Conservation (phyloP, 805 yeast genomes). For the Kuraishia molischiana region DNA sequence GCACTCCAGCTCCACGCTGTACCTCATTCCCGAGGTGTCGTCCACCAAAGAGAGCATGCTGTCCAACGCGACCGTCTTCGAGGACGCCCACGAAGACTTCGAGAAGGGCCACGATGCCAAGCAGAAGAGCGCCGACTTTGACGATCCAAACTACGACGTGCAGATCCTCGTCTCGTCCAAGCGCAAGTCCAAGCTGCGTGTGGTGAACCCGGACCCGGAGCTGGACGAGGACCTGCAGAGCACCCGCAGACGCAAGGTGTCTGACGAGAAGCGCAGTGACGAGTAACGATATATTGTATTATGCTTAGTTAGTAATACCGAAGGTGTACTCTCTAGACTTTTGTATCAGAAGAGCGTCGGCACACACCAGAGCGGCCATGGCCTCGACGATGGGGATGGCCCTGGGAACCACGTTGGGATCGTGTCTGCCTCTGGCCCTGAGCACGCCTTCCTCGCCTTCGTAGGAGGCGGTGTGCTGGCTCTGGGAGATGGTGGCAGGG, state of each 20-base stretch:
- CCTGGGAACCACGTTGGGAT: constrained; percentile 96
- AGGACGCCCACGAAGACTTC: background rate
- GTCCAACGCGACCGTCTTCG: constrained; percentile 3
- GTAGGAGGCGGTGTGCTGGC: constrained; percentile 81
- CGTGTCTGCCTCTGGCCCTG: constrained; percentile 97
- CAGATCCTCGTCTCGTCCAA: constrained; percentile 64
- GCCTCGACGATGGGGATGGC: constrained; percentile 98
- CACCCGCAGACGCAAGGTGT: background rate
- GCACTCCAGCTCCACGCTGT: constrained; percentile 12
- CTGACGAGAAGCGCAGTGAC: background rate
- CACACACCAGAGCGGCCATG: constrained; percentile 91
- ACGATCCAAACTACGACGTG: constrained; percentile 47
- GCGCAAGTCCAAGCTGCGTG: constrained; percentile 47
- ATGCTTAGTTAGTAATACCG: constrained; percentile 6
- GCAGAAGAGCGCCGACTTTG: constrained; percentile 22
- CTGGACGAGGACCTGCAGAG: constrained; percentile 1
- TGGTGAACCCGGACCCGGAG: constrained; percentile 48
- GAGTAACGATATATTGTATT: background rate
- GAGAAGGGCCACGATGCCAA: constrained; percentile 12
- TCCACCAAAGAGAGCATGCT: constrained; percentile 7
- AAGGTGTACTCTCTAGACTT: constrained; percentile 64
- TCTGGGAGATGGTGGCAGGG: constrained; percentile 94
- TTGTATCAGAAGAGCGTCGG: constrained; percentile 80
- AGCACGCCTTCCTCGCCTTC: constrained; percentile 82
- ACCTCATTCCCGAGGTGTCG: constrained; percentile 16